phyloP scores from a whole-genome alignment of 2,329 filamentous ascomycete genomes.

The Fusarium sp. region DNA sequence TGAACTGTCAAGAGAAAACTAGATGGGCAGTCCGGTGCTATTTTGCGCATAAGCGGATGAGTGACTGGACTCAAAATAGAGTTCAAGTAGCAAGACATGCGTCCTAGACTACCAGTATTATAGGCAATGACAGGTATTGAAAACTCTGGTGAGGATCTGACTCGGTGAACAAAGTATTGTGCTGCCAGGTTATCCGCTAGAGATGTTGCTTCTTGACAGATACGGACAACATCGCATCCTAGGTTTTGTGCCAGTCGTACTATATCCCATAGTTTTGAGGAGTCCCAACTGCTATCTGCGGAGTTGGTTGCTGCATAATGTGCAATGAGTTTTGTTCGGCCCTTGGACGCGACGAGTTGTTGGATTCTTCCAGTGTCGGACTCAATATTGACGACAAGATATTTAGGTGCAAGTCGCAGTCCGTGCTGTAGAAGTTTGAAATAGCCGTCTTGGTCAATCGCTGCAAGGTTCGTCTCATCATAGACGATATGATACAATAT shows the following conservation, averaged over 20 bases:
- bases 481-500: neutral
- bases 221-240: neutral
- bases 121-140: neutral
- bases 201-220: neutral
- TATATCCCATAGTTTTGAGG: neutral
- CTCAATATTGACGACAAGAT: neutral
- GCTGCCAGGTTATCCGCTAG: conserved; percentile 7
- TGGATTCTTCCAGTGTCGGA: neutral
- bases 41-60: neutral
- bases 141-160: neutral
- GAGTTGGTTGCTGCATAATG: neutral
- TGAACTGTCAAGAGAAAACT: neutral
- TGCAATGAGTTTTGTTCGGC: neutral
- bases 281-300: neutral
- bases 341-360: neutral
- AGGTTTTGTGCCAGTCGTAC: neutral
- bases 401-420: neutral
- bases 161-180: neutral
- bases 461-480: rapidly evolving
- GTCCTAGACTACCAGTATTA: neutral
- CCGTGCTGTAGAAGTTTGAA: neutral
- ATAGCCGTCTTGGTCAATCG: neutral
- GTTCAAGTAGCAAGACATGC: neutral
- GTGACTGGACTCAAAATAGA: conserved; percentile 1
- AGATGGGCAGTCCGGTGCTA: neutral